Conservation (phyloP, 1,284 basidiomycete species). For the Vanrija humicola region DNA sequence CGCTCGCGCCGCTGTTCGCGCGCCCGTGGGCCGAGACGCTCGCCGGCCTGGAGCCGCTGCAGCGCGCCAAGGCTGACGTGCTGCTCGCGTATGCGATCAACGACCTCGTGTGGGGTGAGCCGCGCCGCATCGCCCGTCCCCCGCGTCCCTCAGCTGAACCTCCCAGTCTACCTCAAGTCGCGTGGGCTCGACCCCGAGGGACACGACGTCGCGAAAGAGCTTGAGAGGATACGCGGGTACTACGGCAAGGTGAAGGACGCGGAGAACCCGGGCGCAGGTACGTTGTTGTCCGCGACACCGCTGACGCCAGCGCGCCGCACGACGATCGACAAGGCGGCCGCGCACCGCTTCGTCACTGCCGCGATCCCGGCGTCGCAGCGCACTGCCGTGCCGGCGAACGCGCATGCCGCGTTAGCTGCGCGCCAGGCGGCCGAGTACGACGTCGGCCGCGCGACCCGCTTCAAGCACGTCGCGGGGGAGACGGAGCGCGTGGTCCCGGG, state of each 20-base stretch:
- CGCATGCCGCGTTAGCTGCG: slow-evolving; percentile 16
- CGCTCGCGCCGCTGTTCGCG: slow-evolving; percentile 13
- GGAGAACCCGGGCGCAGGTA: slow-evolving; percentile 4
- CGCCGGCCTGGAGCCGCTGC: slow-evolving; percentile 10
- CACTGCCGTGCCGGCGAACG: slow-evolving; percentile 9
- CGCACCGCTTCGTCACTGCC: slow-evolving; percentile 35
- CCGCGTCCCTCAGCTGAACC: too few species aligned
- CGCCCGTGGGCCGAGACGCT: slow-evolving; percentile 5
- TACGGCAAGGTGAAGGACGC: slow-evolving; percentile 38
- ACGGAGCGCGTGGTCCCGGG: slow-evolving; percentile 20
- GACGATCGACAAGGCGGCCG: slow-evolving; percentile 34
- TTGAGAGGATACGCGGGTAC: slow-evolving; percentile 40
- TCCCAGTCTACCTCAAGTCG: slow-evolving; percentile 44
- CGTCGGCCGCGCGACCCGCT: slow-evolving; percentile 15
- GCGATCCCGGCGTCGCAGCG: slow-evolving; percentile 26
- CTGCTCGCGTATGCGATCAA: slow-evolving; percentile 39
- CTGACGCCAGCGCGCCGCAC: slow-evolving; percentile 8
- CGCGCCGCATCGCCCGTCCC: too few species aligned
- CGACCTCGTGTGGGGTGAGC: slow-evolving; percentile 45
- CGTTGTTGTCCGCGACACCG: not conserved
- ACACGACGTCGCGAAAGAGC: slow-evolving; percentile 41
- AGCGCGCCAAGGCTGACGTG: slow-evolving; percentile 43
- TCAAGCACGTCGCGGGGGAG: slow-evolving; percentile 27
- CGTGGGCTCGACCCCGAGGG: slow-evolving; percentile 40
- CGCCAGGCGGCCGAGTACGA: slow-evolving; percentile 15